These are phyloP conservation scores for Zymoseptoria brevis DNA, from an alignment of 2,329 filamentous ascomycete species.

Conservation along the genomic window DNA sequence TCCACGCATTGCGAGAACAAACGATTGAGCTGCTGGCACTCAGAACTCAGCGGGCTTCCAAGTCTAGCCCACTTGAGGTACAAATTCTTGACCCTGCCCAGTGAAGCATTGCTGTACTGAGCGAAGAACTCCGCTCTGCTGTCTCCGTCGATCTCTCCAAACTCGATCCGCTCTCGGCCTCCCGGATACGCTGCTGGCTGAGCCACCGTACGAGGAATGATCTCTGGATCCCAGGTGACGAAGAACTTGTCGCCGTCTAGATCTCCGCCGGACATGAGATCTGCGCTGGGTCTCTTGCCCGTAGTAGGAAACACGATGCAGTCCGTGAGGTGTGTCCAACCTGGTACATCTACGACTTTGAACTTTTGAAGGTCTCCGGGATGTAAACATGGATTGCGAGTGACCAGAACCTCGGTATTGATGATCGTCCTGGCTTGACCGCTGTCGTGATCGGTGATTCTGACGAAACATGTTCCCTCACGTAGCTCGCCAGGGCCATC, in stretches of 20 bases:
- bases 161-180: slow-evolving; percentile 3
- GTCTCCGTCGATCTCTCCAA: slow-evolving; percentile 4
- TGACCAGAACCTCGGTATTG: slow-evolving; percentile 3
- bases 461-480: slow-evolving; percentile 2
- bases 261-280: slow-evolving; percentile 9
- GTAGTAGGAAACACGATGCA: slow-evolving; percentile 5
- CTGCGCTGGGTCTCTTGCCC: slow-evolving; percentile 6
- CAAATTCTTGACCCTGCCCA: slow-evolving; percentile 6
- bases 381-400: slow-evolving; percentile 1
- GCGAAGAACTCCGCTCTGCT: slow-evolving; percentile 6
- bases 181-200: slow-evolving; percentile 4
- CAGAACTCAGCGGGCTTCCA: slow-evolving; percentile 3
- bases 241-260: slow-evolving; percentile 8
- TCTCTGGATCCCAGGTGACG: slow-evolving; percentile 7
- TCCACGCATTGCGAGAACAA: slow-evolving; percentile 8
- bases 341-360: slow-evolving; percentile 1
- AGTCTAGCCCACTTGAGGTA: slow-evolving; percentile 6
- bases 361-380: slow-evolving; percentile 3
- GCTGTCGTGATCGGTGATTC: not conserved
- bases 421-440: not conserved
- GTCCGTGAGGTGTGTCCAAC: slow-evolving; percentile 1
- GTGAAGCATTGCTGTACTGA: slow-evolving; percentile 1
- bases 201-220: slow-evolving; percentile 3
- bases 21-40: slow-evolving; percentile 7
- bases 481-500: not conserved